Evolutionary conservation across 2,329 filamentous ascomycete genomes (phyloP).

Genomic region (Leptosphaerulina australis): DNA sequence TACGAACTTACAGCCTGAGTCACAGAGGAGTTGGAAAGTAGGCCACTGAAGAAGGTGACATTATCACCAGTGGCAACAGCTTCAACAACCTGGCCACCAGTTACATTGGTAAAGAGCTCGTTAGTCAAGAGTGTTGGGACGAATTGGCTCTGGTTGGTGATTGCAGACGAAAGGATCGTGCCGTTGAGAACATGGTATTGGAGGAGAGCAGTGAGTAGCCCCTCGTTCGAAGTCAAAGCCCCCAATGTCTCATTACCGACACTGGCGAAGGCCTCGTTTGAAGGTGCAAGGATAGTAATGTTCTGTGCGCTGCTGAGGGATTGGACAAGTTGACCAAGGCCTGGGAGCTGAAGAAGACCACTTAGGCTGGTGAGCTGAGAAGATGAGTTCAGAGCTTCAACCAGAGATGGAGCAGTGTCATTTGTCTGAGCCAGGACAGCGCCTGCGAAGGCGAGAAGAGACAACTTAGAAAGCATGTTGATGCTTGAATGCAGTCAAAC

Average conservation of each 20-base stretch:
- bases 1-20: constrained; percentile 53
- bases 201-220: constrained; percentile 55
- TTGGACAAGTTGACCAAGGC: constrained; percentile 43
- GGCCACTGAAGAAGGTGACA: constrained; percentile 60
- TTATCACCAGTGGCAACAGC: constrained; percentile 50
- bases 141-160: constrained; percentile 53
- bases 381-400: constrained; percentile 26
- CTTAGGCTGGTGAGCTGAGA: constrained; percentile 41
- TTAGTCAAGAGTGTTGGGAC: constrained; percentile 59
- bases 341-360: constrained; percentile 44
- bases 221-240: constrained; percentile 37
- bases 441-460: constrained; percentile 45
- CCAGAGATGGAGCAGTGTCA: constrained; percentile 21
- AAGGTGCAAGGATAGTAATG: constrained; percentile 65
- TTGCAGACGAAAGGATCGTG: constrained; percentile 49
- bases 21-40: constrained; percentile 58
- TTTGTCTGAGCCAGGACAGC: constrained; percentile 40
- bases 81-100: constrained; percentile 64
- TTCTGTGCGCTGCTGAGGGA: constrained; percentile 53
- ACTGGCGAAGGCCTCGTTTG: constrained; percentile 56
- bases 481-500: not conserved
- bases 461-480: constrained; percentile 51
- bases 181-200: constrained; percentile 66
- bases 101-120: constrained; percentile 62
- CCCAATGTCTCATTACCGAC: constrained; percentile 48